Percentiles rank a stretch among this genome's conserved stretches.
phyloP scores from a whole-genome alignment of 2,329 filamentous ascomycete species.

The Orbilia brochopaga region DNA sequence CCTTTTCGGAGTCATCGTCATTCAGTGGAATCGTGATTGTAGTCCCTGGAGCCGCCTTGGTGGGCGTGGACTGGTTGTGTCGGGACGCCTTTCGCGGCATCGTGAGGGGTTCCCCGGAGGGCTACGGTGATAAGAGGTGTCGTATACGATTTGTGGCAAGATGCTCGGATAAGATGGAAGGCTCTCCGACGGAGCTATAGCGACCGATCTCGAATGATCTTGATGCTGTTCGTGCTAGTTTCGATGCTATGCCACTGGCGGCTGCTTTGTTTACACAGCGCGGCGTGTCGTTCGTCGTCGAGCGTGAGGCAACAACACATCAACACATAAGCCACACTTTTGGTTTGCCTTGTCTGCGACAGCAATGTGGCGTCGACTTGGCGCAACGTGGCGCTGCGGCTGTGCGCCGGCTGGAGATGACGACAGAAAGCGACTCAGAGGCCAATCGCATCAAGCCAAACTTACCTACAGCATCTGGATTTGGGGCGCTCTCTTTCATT shows the following conservation, averaged over 20 bases:
- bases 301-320: neutral
- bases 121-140: neutral
- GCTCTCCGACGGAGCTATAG: neutral
- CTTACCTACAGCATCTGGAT: neutral
- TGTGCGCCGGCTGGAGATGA: neutral
- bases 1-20: slow-evolving; percentile 92
- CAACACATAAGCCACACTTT: neutral
- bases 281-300: neutral
- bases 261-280: neutral
- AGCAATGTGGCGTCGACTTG: neutral
- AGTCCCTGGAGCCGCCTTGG: slow-evolving; percentile 30
- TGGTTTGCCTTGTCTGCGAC: too few relatives aligned
- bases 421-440: neutral
- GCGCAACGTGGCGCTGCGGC: neutral
- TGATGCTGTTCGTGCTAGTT: neutral
- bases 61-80: slow-evolving; percentile 28
- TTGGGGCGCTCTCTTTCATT: neutral
- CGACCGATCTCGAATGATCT: neutral
- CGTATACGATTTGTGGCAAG: too few relatives aligned
- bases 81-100: slow-evolving; percentile 47
- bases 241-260: neutral
- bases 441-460: neutral
- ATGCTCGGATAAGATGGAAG: too few relatives aligned
- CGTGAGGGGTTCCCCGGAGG: neutral
- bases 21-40: slow-evolving; percentile 82